These are phyloP conservation scores for Litsea cubeba DNA, from an alignment of 164 flowering plant genomes.

Conservation along the genomic window DNA sequence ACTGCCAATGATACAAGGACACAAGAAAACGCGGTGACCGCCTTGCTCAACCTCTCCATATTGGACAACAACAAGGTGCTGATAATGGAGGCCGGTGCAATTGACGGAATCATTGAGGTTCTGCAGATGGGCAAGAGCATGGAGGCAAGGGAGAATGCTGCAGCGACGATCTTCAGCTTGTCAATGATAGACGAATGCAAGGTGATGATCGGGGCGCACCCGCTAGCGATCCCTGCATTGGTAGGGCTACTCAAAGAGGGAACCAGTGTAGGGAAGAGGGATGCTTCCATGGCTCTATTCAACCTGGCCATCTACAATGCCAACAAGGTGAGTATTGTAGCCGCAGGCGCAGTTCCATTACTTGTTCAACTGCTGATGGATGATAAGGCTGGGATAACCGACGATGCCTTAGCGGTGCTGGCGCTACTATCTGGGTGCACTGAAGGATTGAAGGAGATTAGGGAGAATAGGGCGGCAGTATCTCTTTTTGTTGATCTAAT, in stretches of 20 bases:
- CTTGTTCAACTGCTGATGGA: conserved; percentile 52
- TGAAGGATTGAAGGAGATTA: conserved; percentile 52
- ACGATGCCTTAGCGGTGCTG: conserved; percentile 54
- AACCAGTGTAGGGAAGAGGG: conserved; percentile 59
- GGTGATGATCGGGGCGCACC: conserved; percentile 48
- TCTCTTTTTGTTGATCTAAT: conserved; percentile 52
- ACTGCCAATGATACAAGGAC: conserved; percentile 43
- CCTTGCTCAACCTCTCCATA: conserved; percentile 69
- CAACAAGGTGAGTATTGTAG: conserved; percentile 43
- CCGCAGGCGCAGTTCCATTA: conserved; percentile 55
- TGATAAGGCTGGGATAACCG: conserved; percentile 65
- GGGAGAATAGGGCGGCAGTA: conserved; percentile 35
- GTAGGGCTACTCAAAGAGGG: conserved; percentile 59
- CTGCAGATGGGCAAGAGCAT: conserved; percentile 46
- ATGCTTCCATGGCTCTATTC: conserved; percentile 69
- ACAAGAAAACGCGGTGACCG: conserved; percentile 76
- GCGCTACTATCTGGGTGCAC: conserved; percentile 39
- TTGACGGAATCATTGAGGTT: conserved; percentile 46
- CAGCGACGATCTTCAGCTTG: conserved; percentile 69
- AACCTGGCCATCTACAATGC: conserved; percentile 46
- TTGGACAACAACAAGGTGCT: conserved; percentile 52
- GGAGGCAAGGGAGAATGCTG: conserved; percentile 88
- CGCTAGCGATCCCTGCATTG: conserved; percentile 52
- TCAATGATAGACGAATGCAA: conserved; percentile 62
- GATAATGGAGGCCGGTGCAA: conserved; percentile 62